Evolutionary conservation across 495 filamentous ascomycete genomes (phyloP), one percentile per base, ranked within the genome.

Genomic region (Penicillium bialowiezense): DNA sequence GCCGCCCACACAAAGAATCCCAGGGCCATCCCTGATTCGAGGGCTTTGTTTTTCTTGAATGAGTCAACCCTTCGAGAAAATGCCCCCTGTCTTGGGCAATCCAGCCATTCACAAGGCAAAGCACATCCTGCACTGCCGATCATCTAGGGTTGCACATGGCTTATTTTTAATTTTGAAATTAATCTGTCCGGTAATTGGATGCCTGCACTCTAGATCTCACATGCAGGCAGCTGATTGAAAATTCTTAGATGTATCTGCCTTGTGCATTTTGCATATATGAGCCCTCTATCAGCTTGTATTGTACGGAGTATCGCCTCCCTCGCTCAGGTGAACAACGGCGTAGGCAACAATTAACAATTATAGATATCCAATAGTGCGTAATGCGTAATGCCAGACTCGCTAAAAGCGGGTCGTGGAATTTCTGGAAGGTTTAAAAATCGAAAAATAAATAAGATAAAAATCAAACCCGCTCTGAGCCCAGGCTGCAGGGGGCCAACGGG

Each of bases 121-220:
- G 19, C 15, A 39, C 35, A 18, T 50, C 48, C 58, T 64, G 58
- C 57, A 58, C 52, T 50, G 59, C 48, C 53, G 61, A 64, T 64
- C 61, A 24, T 50, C 41, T 51, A 62, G 50, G 37, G 61, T 59
- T 38, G 51, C 59, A 63, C 58, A 63, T 62, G 55, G 59, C 51
- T 50, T 59, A 41, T 46, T 40, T 49, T 33, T 45, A 34, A 26
- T 41, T 33, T 44, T 40, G 8, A 26, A 26, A 26, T 26, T 26
- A 3, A 26, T 26, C 23, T 26, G 23, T 26, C 23, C n/a, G 8
- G 23, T 26, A 3, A 26, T 26, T 26, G 23, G 23, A 32, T 50
- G 21, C 23, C 39, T 31, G 38, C 38, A 42, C n/a, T 28, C 24
- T 42, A 34, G 47, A 50, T 50, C 47, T 42, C 37, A 41, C 37